Base-by-base conservation (phyloP, 2,329 filamentous ascomycete species). In the Aschersonia sp. region DNA sequence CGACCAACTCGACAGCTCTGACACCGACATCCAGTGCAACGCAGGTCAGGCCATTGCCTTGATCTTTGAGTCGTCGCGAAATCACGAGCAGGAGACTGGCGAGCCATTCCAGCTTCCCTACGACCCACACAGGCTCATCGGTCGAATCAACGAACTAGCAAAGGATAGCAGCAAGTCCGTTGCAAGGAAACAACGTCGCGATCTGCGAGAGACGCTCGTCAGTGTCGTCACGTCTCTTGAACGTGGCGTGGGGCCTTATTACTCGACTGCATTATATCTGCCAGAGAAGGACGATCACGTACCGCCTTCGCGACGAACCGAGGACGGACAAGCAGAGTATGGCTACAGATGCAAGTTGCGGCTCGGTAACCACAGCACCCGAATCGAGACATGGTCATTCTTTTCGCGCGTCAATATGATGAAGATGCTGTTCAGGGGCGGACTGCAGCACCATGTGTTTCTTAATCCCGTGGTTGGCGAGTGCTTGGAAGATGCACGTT, bases 31-130 rank as follows among this genome's bases (percentile, higher is more conserved):
- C 1, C 86, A 92, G 57, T 79, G 87, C 43, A 79, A 83, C 4
- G 83, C 87, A 0, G 87, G 83, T 4, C 78, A 83, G 58, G 86
- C 86, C 60, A 88, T 94, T 50, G 87, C 87, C 1, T 70, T 94
- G 8, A 70, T 94, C 9, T 90, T 86, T 57, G 88, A 95, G 62
- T 83, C 84, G 52, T 69, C 70, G 3, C 68, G 72, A 35, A 63
- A 66, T 10, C 64, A 72, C 49, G 69, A 76, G 51, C 65, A 69
- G 29, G 68, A 71, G 49, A 71, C 67, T 2, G 72, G 69, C 42
- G 67, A 75, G 52, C 63, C 66, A 8, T 68, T 69, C 56, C 65
- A 71, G 49, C 62, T 78, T 46, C 68, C 68, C 11, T 72, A 74
- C 52, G 69, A 77, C 50, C 71, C 73, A 4, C 68, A 71, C 48